Conservation (phyloP, 108 stramenopile species). For the Schizochytrium sp. region DNA sequence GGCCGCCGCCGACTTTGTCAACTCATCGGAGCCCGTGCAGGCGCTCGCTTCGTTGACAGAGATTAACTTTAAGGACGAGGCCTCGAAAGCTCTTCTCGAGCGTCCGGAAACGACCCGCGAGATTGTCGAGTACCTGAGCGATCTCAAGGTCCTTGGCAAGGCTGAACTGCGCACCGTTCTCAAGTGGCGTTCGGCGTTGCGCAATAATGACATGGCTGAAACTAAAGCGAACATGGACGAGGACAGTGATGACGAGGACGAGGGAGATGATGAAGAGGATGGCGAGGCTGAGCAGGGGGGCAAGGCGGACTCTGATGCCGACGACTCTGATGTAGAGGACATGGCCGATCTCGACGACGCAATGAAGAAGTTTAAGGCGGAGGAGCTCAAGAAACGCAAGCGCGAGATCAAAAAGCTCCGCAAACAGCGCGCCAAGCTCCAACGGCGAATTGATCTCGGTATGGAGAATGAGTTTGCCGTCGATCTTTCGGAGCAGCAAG, state of each 20-base stretch:
- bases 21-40: slow-evolving; percentile 75
- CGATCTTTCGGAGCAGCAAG: slow-evolving; percentile 15
- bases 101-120: slow-evolving; percentile 74
- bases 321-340: slow-evolving; percentile 35
- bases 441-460: not conserved
- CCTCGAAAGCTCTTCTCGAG: slow-evolving; percentile 40
- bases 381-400: slow-evolving; percentile 64
- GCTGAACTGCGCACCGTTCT: slow-evolving; percentile 86
- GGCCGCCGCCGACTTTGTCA: slow-evolving; percentile 68
- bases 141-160: slow-evolving; percentile 87
- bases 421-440: slow-evolving; percentile 62
- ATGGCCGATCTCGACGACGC: slow-evolving; percentile 41
- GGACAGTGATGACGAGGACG: slow-evolving; percentile 39
- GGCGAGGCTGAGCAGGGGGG: not conserved
- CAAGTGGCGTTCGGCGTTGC: slow-evolving; percentile 79
- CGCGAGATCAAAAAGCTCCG: slow-evolving; percentile 79
- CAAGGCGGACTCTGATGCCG: not conserved
- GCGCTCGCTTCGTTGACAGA: slow-evolving; percentile 75
- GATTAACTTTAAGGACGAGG: slow-evolving; percentile 57
- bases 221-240: not conserved
- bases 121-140: slow-evolving; percentile 69
- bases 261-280: slow-evolving; percentile 25
- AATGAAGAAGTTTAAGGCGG: slow-evolving; percentile 54
- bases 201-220: slow-evolving; percentile 15
- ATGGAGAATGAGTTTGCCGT: not conserved